These are phyloP conservation scores for Raffaelea arxii DNA, from an alignment of 2,329 filamentous ascomycete species.

Conservation along the genomic window DNA sequence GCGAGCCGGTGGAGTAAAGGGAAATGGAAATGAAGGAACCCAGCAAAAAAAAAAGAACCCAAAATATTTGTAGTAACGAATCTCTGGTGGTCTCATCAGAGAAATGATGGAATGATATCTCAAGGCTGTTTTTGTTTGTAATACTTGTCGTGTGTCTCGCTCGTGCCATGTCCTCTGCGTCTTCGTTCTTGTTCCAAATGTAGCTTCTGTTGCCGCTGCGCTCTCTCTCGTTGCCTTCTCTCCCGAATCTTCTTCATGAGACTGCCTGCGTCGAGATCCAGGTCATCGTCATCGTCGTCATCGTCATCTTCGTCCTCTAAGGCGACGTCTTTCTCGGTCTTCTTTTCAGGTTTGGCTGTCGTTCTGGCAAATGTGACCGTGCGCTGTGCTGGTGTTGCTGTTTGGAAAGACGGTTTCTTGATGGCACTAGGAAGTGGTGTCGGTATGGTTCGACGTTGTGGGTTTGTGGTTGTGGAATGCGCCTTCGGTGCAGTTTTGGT, in stretches of 20 bases:
- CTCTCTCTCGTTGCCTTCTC: conserved; percentile 8
- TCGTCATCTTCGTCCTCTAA: conserved; percentile 5
- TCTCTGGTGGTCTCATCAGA: too few species aligned
- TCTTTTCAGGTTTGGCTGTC: neutral
- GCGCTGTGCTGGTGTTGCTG: neutral
- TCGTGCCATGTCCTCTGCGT: neutral
- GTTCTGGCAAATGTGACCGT: neutral
- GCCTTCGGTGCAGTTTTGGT: neutral
- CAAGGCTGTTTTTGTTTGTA: neutral
- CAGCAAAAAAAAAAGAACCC: neutral
- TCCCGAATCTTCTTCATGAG: conserved; percentile 7
- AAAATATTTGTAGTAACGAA: too few species aligned
- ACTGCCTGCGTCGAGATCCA: conserved; percentile 3
- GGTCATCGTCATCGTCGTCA: neutral
- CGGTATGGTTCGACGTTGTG: too few species aligned
- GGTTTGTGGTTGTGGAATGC: too few species aligned
- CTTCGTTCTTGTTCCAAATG: neutral
- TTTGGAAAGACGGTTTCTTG: neutral
- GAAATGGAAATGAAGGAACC: neutral
- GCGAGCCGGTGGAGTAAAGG: too few species aligned
- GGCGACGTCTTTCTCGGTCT: neutral
- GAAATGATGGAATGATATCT: conserved; percentile 6
- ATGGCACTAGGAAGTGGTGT: too few species aligned
- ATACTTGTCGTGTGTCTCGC: neutral
- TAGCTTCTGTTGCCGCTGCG: neutral